A percentile compares a stretch with the other conserved stretches of the same genome.
These are phyloP conservation scores for Trichoderma atroviride DNA, from an alignment of 2,329 filamentous ascomycete species.

Conservation along the genomic window DNA sequence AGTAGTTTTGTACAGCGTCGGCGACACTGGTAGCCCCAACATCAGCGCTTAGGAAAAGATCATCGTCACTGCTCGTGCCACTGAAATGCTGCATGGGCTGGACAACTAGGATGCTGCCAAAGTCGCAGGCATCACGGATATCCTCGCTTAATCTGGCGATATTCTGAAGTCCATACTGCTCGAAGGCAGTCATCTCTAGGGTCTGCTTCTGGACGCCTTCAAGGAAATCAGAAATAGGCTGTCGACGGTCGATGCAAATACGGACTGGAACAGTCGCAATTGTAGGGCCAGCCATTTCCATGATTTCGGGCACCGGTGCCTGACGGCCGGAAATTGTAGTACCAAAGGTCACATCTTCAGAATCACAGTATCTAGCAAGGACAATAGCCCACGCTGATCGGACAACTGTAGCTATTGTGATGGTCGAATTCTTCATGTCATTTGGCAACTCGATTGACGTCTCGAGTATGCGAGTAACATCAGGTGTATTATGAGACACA, in stretches of 20 bases:
- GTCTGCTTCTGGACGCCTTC: slow-evolving; percentile 26
- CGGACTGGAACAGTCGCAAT: slow-evolving; percentile 30
- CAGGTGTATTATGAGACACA: not conserved
- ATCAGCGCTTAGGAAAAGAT: not conserved
- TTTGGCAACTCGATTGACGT: not conserved
- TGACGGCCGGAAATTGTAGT: slow-evolving; percentile 31
- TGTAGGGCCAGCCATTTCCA: slow-evolving; percentile 30
- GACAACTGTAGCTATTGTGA: slow-evolving; percentile 31
- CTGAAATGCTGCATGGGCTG: slow-evolving; percentile 25
- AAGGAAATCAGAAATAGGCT: slow-evolving; percentile 17
- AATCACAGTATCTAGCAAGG: slow-evolving; percentile 27
- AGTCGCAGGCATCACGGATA: slow-evolving; percentile 29
- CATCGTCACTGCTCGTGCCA: not conserved
- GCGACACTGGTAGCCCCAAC: not conserved
- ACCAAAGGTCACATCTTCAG: slow-evolving; percentile 31
- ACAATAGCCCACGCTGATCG: slow-evolving; percentile 22
- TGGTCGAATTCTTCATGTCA: not conserved
- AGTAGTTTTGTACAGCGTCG: slow-evolving; percentile 17
- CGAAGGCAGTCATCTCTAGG: slow-evolving; percentile 30
- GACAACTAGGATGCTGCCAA: slow-evolving; percentile 31
- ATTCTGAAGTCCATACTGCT: slow-evolving; percentile 35
- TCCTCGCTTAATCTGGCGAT: slow-evolving; percentile 29
- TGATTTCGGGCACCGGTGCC: slow-evolving; percentile 30
- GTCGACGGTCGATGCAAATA: not conserved
- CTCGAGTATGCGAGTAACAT: slow-evolving; percentile 8